Percentiles rank a stretch among this genome's conserved stretches.
Evolutionary conservation across 306 rosid species (phyloP).

Genomic region (Amphicarpaea edgeworthii): DNA sequence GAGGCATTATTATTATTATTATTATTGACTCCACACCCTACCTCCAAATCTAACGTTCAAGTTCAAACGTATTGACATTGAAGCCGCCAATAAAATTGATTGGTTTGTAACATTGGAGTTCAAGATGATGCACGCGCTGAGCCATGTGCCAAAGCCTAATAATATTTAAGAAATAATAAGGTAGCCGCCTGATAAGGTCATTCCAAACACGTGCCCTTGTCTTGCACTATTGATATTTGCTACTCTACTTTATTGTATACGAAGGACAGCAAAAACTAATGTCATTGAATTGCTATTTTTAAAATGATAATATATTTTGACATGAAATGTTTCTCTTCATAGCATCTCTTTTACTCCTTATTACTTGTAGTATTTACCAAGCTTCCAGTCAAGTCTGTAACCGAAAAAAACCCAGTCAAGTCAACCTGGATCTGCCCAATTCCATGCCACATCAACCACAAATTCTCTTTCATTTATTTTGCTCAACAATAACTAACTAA

Average conservation of each 20-base stretch:
- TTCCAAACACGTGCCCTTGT: slow-evolving; percentile 32
- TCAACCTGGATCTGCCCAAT: background rate
- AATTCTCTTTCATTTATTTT: background rate
- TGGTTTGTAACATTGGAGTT: background rate
- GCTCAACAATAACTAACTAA: background rate
- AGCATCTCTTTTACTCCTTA: background rate
- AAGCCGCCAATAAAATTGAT: slow-evolving; percentile 21
- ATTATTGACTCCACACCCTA: background rate
- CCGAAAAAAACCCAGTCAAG: background rate
- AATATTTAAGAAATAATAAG: slow-evolving; percentile 14
- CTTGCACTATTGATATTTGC: background rate
- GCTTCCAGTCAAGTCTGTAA: background rate
- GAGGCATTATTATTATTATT: background rate
- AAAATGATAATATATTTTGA: too few species aligned
- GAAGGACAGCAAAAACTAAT: too few species aligned
- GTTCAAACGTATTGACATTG: background rate
- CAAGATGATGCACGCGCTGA: slow-evolving; percentile 24
- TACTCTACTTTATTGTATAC: too few species aligned
- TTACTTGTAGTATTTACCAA: background rate
- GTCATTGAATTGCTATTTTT: too few species aligned
- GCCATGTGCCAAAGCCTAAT: slow-evolving; percentile 12
- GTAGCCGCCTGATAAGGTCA: background rate
- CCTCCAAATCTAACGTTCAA: slow-evolving; percentile 26
- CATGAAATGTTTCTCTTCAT: too few species aligned
- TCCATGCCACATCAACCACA: background rate